phyloP scores from a whole-genome alignment of 495 filamentous ascomycete species.

The Evernia prunastri region DNA sequence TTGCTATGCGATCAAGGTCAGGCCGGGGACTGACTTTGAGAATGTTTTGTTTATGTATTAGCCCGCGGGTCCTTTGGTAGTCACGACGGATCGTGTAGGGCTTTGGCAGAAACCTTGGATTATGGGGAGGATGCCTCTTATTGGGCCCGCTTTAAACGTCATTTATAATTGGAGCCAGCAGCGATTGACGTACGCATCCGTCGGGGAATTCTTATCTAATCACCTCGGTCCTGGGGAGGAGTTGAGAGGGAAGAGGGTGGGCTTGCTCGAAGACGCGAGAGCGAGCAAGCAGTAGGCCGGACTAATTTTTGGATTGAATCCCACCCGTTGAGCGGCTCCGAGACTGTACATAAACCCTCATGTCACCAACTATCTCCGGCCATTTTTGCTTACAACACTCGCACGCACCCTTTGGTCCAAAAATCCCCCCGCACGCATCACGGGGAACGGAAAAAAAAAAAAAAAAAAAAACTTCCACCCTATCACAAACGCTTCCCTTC shows the following conservation, averaged over 20 bases:
- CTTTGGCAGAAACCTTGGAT: constrained; percentile 10
- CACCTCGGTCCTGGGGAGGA: constrained; percentile 6
- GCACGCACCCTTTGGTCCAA: too few relatives aligned
- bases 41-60: not conserved
- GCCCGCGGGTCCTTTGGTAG: constrained; percentile 7
- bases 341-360: too few relatives aligned
- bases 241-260: constrained; percentile 11
- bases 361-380: too few relatives aligned
- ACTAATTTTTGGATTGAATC: too few relatives aligned
- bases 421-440: too few relatives aligned
- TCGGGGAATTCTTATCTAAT: constrained; percentile 3
- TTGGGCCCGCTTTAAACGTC: constrained; percentile 6
- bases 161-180: constrained; percentile 12
- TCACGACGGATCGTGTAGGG: not conserved
- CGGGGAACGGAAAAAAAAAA: too few relatives aligned
- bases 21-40: constrained; percentile 1
- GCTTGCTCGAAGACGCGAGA: not conserved
- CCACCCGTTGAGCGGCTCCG: not conserved
- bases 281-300: not conserved
- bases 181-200: not conserved
- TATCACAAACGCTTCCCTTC: too few relatives aligned
- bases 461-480: too few relatives aligned
- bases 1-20: not conserved
- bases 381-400: too few relatives aligned
- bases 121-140: not conserved